phyloP scores from a whole-genome alignment of 805 yeast genomes.

The Sungouiella thailandica region DNA sequence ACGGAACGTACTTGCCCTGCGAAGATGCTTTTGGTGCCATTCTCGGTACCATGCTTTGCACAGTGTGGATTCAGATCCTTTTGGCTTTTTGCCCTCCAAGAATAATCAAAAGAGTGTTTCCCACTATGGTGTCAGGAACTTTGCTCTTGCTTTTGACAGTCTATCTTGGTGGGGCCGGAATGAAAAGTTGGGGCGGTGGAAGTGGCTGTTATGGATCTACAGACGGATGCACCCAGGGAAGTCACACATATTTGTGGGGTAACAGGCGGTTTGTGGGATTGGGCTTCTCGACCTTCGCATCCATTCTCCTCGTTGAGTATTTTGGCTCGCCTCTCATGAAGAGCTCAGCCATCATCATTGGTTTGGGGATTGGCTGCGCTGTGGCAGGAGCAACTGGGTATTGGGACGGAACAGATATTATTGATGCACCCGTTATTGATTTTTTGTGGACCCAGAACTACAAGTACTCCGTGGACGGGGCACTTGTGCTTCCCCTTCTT shows the following conservation, averaged over 20 bases:
- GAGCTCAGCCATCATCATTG: not conserved
- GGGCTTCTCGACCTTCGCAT: not conserved
- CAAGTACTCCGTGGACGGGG: not conserved
- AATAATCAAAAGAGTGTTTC: not conserved
- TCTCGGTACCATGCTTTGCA: not conserved
- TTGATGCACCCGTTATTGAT: not conserved
- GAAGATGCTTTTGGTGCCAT: not conserved
- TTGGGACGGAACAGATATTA: not conserved
- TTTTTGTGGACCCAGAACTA: not conserved
- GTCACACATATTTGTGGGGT: not conserved
- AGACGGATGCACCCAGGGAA: not conserved
- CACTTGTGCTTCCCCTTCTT: not conserved
- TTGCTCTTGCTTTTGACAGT: not conserved
- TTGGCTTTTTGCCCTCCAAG: not conserved
- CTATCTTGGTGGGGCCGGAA: not conserved
- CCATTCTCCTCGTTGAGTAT: not conserved
- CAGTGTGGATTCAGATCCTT: not conserved
- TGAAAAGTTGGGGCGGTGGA: not conserved
- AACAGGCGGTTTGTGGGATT: not conserved
- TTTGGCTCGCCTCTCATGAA: not conserved
- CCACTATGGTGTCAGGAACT: not conserved
- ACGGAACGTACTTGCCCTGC: not conserved
- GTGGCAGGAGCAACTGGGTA: not conserved
- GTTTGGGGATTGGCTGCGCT: not conserved
- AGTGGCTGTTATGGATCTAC: not conserved